Evolutionary conservation across 352 stramenopile species (phyloP), one percentile per base, ranked within the genome.

Genomic region (Elongisporangium prolatum): DNA sequence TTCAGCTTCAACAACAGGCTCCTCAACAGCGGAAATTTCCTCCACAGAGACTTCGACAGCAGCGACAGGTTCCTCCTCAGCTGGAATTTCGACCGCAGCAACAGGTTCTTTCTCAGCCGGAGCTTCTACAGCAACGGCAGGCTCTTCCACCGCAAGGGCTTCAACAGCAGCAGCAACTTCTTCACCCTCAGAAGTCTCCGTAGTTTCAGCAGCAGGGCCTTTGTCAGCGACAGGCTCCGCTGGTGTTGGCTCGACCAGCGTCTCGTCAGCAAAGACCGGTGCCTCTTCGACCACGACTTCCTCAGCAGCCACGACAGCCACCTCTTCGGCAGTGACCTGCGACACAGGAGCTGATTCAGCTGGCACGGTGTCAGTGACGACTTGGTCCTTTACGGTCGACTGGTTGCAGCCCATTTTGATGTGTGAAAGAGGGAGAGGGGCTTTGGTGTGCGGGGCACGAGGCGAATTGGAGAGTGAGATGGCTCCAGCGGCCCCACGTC

Each of bases 401-500:
- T 87, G 76, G 57, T 61, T 67, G 79, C 79, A 89, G 68, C 79
- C 79, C 79, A 89, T 89, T n/a, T 20, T 50, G 63, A 17, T 61
- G 57, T 44, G 21, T 44, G 24, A 21, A 25, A 40, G 4, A 40
- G 52, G 21, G 44, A 48, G 22, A 48, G 9, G 8, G 20, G 63
- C 60, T 52, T 34, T 22, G 34, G 48, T 21, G 13, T 17, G 61
- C 16, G 44, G 66, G 53, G 38, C 57, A 62, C 24, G 58, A 62
- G 50, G 48, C 21, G 21, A 53, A 53, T 63, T 55, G 38, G 40
- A 55, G 54, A 49, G 48, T 47, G 17, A 50, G 34, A 52, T 60
- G 21, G 50, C 28, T 40, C 5, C 28, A 40, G 28, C 28, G 28
- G 28, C 28, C 28, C 28, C 28, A 40, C 5, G 28, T 9, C 8